phyloP scores from a whole-genome alignment of 768 basidiomycete genomes.

The Tricholoma matsutake region DNA sequence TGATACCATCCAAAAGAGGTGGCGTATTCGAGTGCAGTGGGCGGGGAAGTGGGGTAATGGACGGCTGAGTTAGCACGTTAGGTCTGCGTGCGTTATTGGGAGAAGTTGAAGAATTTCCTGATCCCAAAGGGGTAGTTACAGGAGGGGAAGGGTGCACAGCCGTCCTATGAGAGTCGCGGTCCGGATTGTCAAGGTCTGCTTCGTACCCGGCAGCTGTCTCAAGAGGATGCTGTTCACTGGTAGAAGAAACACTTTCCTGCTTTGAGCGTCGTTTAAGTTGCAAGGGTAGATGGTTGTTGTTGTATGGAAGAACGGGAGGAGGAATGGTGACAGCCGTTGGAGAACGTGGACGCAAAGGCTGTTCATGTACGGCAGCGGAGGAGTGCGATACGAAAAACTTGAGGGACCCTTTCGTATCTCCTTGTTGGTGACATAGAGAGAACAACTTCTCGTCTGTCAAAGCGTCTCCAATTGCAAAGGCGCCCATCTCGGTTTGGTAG shows the following conservation, averaged over 20 bases:
- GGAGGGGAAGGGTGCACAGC: constrained; percentile 40
- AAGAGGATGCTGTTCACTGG: constrained; percentile 53
- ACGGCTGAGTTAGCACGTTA: constrained; percentile 29
- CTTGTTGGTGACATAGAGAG: constrained; percentile 64
- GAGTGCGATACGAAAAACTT: constrained; percentile 80
- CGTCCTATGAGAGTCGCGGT: constrained; percentile 42
- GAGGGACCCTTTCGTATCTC: constrained; percentile 76
- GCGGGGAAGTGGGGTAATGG: constrained; percentile 34
- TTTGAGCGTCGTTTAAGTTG: constrained; percentile 51
- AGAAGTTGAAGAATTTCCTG: constrained; percentile 30
- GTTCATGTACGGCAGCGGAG: constrained; percentile 58
- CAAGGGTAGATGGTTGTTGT: constrained; percentile 39
- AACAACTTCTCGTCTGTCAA: constrained; percentile 69
- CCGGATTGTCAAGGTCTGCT: constrained; percentile 62
- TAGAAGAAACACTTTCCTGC: constrained; percentile 70
- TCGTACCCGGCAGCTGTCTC: constrained; percentile 65
- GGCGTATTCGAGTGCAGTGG: constrained; percentile 30
- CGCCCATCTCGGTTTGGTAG: constrained; percentile 85
- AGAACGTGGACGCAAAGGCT: constrained; percentile 31
- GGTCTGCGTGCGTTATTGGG: constrained; percentile 37
- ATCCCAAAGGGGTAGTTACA: constrained; percentile 14
- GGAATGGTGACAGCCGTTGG: constrained; percentile 31
- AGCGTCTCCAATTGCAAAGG: constrained; percentile 70
- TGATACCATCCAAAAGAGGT: constrained; percentile 26
- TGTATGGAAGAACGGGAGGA: constrained; percentile 36